Conservation (phyloP, 164 flowering plant genomes). For the Vitis amurensis region DNA sequence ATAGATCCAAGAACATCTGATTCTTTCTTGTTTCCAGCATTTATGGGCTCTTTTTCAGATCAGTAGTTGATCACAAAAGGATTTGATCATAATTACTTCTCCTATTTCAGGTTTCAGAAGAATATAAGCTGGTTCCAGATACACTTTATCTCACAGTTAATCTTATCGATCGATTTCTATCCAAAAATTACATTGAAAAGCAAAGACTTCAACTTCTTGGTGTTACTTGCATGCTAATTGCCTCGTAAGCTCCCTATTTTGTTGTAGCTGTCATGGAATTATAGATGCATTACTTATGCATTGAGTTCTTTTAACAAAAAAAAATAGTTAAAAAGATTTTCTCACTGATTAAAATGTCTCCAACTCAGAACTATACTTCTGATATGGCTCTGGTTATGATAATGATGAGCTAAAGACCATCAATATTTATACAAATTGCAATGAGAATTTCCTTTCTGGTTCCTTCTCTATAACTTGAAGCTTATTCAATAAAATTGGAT, state of each 20-base stretch:
- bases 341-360: background rate
- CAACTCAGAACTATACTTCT: too few species aligned
- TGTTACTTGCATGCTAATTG: conserved; percentile 94
- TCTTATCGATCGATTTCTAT: conserved; percentile 85
- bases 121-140: conserved; percentile 88
- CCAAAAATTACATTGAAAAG: conserved; percentile 66
- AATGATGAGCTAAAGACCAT: too few species aligned
- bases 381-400: too few species aligned
- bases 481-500: background rate
- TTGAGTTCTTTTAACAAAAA: background rate
- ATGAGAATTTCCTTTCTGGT: background rate
- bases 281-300: too few species aligned
- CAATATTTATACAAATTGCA: too few species aligned
- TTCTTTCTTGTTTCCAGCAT: background rate
- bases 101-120: conserved; percentile 87
- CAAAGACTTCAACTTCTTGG: conserved; percentile 90
- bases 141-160: conserved; percentile 92
- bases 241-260: conserved; percentile 71
- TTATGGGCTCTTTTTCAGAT: background rate
- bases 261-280: background rate
- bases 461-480: background rate
- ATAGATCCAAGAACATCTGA: background rate
- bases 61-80: background rate
- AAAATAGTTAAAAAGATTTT: background rate
- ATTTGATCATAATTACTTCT: background rate